Evolutionary conservation across 306 rosid species (phyloP).

Genomic region (Begonia masoniana): DNA sequence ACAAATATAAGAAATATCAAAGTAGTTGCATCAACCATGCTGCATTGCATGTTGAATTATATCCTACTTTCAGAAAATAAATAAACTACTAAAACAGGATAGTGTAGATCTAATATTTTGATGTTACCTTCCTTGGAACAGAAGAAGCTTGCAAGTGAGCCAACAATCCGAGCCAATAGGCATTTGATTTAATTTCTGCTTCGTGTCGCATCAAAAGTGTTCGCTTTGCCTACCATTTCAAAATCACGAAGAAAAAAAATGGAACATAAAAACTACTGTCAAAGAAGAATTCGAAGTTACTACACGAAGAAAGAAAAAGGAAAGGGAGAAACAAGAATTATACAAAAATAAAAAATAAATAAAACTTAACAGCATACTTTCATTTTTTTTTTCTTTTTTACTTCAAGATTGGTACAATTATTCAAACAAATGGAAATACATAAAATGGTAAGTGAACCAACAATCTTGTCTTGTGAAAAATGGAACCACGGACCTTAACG

Average conservation of each 20-base stretch:
- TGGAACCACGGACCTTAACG: too few species aligned
- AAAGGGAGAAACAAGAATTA: too few species aligned
- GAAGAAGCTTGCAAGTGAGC: constrained; percentile 93
- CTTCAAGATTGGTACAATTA: too few species aligned
- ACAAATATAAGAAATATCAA: constrained; percentile 7
- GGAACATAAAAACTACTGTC: too few species aligned
- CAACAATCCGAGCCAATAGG: constrained; percentile 89
- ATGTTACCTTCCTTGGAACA: constrained; percentile 90
- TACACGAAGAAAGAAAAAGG: too few species aligned
- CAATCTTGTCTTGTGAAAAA: too few species aligned
- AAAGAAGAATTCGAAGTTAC: too few species aligned
- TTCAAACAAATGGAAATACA: too few species aligned
- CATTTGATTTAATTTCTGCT: constrained; percentile 96
- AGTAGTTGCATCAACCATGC: background rate
- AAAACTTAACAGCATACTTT: too few species aligned
- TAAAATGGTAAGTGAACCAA: too few species aligned
- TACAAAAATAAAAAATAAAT: too few species aligned
- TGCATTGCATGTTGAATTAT: constrained; percentile 1
- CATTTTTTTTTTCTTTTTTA: too few species aligned
- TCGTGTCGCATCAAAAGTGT: constrained; percentile 96
- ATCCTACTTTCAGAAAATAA: constrained; percentile 6
- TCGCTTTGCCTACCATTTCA: constrained; percentile 58
- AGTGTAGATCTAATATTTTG: constrained; percentile 10
- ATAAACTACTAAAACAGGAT: background rate
- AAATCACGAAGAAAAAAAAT: constrained; percentile 6